Base-by-base conservation (phyloP, 176 grass and related monocot species). In the Avena eriantha region DNA sequence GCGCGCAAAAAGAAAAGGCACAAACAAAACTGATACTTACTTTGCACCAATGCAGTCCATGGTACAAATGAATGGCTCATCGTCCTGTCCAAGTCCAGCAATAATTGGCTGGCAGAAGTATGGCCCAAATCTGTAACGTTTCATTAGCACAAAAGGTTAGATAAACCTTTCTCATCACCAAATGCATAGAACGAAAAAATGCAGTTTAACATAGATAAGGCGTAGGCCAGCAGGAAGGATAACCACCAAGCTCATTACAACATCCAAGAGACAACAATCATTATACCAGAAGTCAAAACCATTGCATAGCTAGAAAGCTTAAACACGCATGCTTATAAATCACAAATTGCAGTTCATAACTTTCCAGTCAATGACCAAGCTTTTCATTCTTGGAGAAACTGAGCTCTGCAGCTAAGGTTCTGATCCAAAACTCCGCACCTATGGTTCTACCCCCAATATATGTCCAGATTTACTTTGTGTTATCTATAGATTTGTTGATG, bases 41-140 rank as follows among this genome's bases (percentile, higher is more conserved):
- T 99, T 99, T 87, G 97, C 97, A 90, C 97, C 97, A 29, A 99
- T 35, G 89, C 94, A 99, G 84, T 99, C 97, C 97, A 99, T 99
- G 72, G 97, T 99, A 88, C 97, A 99, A 82, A 99, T 99, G 77
- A 99, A 99, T 10, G 97, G 97, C 79, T 83, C 78, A 2, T 94
- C 79, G 14, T 94, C 90, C 41, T 94, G 89, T 87, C 94, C 94
- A 89, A 99, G 93, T 87, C 97, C 97, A 90, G 94, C 94, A 80
- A 99, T 97, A 48, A 99, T 76, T 26, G 97, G 97, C 76, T 97
- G 94, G 81, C 97, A 97, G 78, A 99, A 93, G 80, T 96, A 98
- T 68, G 97, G 97, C 35, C 45, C 45, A 46, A 46, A 46, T 83
- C 97, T 99, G 87, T 83, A 94, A 63, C 13, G 24, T 82, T 64